phyloP scores from a whole-genome alignment of 352 stramenopile species.

The Pythium brassicae region DNA sequence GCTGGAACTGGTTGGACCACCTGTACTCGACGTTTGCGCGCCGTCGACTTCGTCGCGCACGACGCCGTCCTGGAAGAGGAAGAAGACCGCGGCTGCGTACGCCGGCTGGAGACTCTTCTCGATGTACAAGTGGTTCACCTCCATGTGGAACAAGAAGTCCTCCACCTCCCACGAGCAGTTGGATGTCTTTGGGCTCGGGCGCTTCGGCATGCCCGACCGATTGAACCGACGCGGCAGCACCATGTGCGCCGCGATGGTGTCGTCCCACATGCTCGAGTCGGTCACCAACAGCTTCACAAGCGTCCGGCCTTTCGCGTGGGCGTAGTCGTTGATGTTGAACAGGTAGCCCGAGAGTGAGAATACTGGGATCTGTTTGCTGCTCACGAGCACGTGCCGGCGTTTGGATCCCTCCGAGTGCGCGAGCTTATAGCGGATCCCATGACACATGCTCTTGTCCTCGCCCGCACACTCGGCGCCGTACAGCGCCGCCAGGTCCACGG shows the following conservation, averaged over 20 bases:
- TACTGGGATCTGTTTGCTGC: background rate
- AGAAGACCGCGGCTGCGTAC: constrained; percentile 40
- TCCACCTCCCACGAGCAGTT: background rate
- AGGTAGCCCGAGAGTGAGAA: background rate
- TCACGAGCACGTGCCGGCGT: background rate
- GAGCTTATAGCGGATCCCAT: constrained; percentile 2
- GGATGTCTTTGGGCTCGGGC: background rate
- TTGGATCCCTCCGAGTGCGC: background rate
- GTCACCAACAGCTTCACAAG: background rate
- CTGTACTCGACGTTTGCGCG: background rate
- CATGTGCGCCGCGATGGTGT: background rate
- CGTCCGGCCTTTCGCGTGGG: background rate
- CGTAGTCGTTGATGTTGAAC: background rate
- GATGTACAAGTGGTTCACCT: constrained; percentile 41
- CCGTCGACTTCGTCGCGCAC: constrained; percentile 5
- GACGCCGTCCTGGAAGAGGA: constrained; percentile 43
- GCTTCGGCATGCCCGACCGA: background rate
- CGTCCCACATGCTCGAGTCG: constrained; percentile 1
- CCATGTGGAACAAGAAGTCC: constrained; percentile 10
- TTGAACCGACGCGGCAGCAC: background rate
- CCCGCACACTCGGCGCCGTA: constrained; percentile 11
- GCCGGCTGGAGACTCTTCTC: constrained; percentile 36
- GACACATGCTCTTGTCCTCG: background rate
- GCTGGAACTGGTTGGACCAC: background rate
- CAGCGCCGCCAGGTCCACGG: constrained; percentile 8